Percentiles rank a stretch among this genome's conserved stretches.
Conservation (phyloP, 768 basidiomycete species). For the Russula compacta region DNA sequence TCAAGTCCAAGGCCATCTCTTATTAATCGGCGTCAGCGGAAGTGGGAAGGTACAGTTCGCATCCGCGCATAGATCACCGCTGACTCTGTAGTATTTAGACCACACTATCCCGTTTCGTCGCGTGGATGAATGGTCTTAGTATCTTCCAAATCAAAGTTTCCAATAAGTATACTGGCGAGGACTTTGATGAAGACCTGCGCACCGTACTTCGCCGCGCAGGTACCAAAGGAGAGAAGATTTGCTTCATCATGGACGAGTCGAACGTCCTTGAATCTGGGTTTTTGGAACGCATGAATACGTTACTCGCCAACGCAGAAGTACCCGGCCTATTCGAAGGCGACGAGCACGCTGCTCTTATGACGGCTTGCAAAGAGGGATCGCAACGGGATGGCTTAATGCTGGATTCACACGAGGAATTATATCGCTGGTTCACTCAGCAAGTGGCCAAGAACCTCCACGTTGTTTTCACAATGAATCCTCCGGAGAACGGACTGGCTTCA, state of each 20-base stretch:
- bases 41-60: conserved; percentile 76
- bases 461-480: conserved; percentile 99
- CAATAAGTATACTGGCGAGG: conserved; percentile 97
- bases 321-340: conserved; percentile 99
- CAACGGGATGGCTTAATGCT: conserved; percentile 97
- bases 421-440: conserved; percentile 98
- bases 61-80: not conserved
- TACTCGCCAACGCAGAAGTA: conserved; percentile 99
- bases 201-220: conserved; percentile 91
- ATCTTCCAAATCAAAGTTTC: conserved; percentile 99
- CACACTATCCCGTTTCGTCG: conserved; percentile 94
- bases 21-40: conserved; percentile 96
- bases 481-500: conserved; percentile 90
- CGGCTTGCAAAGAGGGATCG: conserved; percentile 99
- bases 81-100: conserved; percentile 47
- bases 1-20: conserved; percentile 91
- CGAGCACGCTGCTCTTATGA: conserved; percentile 96
- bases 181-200: conserved; percentile 96
- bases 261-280: conserved; percentile 99
- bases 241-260: conserved; percentile 99
- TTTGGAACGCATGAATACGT: conserved; percentile 99
- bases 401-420: conserved; percentile 95
- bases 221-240: conserved; percentile 98
- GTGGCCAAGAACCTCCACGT: conserved; percentile 97
- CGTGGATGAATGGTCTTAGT: conserved; percentile 99